Evolutionary conservation across 345 rosid genomes (phyloP), one percentile per base, ranked within the genome.

Genomic region (Rubroshorea leprosula): DNA sequence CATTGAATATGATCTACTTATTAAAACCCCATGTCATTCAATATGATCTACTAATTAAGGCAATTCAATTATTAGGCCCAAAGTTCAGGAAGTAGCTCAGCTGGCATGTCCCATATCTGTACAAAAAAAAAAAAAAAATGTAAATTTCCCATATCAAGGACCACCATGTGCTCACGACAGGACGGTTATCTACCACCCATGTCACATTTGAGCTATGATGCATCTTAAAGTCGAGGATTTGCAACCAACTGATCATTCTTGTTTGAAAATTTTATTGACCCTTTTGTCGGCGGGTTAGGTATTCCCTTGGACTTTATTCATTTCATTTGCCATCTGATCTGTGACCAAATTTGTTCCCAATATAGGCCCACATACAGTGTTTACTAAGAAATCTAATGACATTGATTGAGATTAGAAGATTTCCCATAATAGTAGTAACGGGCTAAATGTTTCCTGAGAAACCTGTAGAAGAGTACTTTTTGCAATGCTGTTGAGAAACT

Each of bases 231-330:
- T 35, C 9, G 3, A 2, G 11, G 12, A 35, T 35, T n/a, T n/a
- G n/a, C n/a, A n/a, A n/a, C n/a, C n/a, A n/a, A n/a, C n/a, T n/a
- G n/a, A n/a, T n/a, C n/a, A n/a, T n/a, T n/a, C n/a, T n/a, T n/a
- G n/a, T n/a, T n/a, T n/a, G n/a, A n/a, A n/a, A n/a, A n/a, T n/a
- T n/a, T 44, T 14, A 44, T 44, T 6, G 47, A 44, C 1, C 35
- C 47, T 44, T 44, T 19, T 23, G 23, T 35, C 13, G 23, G 43
- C 5, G 54, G 8, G 55, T 52, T 53, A 61, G 45, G 35, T 51
- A 20, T 25, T 21, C 18, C 6, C 10, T 14, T 16, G 6, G 25
- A 55, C 26, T 25, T 55, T 4, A 0, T 26, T 44, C 17, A 44
- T 17, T 41, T 22, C 19, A 6, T 41, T 17, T 23, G 0, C 11